Evolutionary conservation across 2,329 filamentous ascomycete genomes (phyloP).

Genomic region (Fonsecaea multimorphosa): DNA sequence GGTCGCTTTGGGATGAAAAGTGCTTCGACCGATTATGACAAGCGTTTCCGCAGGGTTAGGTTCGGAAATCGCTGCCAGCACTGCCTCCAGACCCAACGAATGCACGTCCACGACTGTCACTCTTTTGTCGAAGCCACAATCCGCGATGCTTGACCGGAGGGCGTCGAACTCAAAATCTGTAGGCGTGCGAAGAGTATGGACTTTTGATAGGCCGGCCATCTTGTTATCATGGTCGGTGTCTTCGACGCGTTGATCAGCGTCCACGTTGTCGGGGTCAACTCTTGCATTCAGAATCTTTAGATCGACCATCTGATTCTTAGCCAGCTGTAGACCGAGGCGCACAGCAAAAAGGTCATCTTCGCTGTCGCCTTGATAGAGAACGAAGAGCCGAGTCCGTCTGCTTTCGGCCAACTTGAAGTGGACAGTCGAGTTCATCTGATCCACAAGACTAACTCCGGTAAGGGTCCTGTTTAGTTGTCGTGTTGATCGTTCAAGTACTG

Average conservation of each 20-base stretch:
- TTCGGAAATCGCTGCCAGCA: slow-evolving; percentile 45
- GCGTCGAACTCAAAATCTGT: slow-evolving; percentile 27
- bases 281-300: slow-evolving; percentile 31
- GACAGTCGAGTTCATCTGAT: slow-evolving; percentile 29
- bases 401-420: slow-evolving; percentile 46
- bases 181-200: slow-evolving; percentile 3
- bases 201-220: not conserved
- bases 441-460: slow-evolving; percentile 63
- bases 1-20: not conserved
- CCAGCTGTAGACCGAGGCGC: slow-evolving; percentile 81
- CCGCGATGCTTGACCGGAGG: slow-evolving; percentile 17
- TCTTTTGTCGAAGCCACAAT: slow-evolving; percentile 7
- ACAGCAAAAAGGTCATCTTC: slow-evolving; percentile 81
- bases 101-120: slow-evolving; percentile 28
- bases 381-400: slow-evolving; percentile 71
- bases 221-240: slow-evolving; percentile 7
- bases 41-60: slow-evolving; percentile 29
- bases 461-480: slow-evolving; percentile 55
- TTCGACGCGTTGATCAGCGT: slow-evolving; percentile 6
- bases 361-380: slow-evolving; percentile 80
- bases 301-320: slow-evolving; percentile 72
- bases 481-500: slow-evolving; percentile 42
- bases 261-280: slow-evolving; percentile 4
- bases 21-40: slow-evolving; percentile 23
- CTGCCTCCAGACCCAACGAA: slow-evolving; percentile 41